Base-by-base conservation (phyloP, 352 stramenopile species). In the Blastocystis sp. region DNA sequence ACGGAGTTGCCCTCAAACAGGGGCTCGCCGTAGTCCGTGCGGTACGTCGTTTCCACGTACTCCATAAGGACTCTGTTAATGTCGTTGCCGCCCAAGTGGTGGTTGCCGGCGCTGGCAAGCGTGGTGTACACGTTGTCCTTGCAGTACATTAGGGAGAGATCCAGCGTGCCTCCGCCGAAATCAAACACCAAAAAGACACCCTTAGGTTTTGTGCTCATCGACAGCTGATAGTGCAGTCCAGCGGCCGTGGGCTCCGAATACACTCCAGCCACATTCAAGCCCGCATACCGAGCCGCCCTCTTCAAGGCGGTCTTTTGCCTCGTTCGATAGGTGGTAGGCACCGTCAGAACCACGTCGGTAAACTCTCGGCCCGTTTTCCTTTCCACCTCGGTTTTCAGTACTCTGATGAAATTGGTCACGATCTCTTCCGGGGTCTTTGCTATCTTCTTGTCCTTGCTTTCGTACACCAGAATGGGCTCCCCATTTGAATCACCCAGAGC, bases 11-110 rank as follows among this genome's bases (percentile, higher is more conserved):
- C 48, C 5, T 7, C 5, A 14, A 56, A 56, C 5, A 56, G 64
- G 11, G 17, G 23, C 0, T 9, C 21, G 7, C 41, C 23, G 17
- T 45, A 7, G 34, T 48, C 3, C 1, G 40, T 21, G 10, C 23
- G 21, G 64, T 74, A 74, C n/a, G 0, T 9, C 1, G 10, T 10
- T 38, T 77, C 45, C 14, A 59, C 17, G 3, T 48, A 59, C 14
- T 43, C 14, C 9, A 61, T 21, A 2, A 61, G 0, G 1, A 43
- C 66, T 1, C 41, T 67, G 89, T 94, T 91, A 69, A 94, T 92
- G 89, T 94, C 94, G 88, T 96, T 91, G 80, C 94, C 94, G 84
- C 94, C 94, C 52, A 96, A 90, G 89, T 96, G 93, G 14, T 92
- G 96, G 88, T 96, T 93, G 45, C 93, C 93, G 43, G 89, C 92